Evolutionary conservation across 2,329 filamentous ascomycete species (phyloP).

Genomic region (Fusarium floridanum): DNA sequence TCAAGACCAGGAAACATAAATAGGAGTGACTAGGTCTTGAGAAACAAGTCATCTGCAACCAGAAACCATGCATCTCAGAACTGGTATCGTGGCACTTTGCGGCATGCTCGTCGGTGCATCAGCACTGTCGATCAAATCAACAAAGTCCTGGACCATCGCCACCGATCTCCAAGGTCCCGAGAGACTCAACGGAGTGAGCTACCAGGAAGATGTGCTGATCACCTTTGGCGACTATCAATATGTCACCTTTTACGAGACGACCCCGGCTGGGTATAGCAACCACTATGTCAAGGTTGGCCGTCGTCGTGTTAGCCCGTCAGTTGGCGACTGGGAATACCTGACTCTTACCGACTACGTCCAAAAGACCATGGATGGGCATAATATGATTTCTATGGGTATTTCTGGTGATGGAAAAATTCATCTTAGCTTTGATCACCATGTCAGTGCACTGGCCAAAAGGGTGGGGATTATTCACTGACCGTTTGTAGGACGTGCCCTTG

Average conservation of each 20-base stretch:
- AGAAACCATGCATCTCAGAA: neutral
- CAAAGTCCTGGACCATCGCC: conserved; percentile 24
- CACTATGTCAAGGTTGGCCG: conserved; percentile 30
- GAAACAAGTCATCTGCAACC: neutral
- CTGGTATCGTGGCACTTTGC: neutral
- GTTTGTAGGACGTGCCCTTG: conserved; percentile 25
- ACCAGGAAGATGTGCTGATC: conserved; percentile 35
- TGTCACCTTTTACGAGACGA: conserved; percentile 34
- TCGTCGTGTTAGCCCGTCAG: conserved; percentile 1
- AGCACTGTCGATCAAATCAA: conserved; percentile 25
- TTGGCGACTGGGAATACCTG: conserved; percentile 28
- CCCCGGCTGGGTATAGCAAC: conserved; percentile 21
- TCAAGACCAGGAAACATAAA: neutral
- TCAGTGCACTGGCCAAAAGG: neutral
- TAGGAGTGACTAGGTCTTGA: neutral
- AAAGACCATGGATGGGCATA: conserved; percentile 36
- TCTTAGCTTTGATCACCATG: conserved; percentile 36
- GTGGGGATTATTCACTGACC: neutral
- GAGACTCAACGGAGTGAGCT: conserved; percentile 35
- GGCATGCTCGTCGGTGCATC: neutral
- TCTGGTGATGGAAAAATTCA: conserved; percentile 36
- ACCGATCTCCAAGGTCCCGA: conserved; percentile 32
- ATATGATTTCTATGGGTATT: conserved; percentile 39
- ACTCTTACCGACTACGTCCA: conserved; percentile 26
- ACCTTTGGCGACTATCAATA: conserved; percentile 34